Conservation (phyloP, 441 rosid species). For the Populus hybrid region DNA sequence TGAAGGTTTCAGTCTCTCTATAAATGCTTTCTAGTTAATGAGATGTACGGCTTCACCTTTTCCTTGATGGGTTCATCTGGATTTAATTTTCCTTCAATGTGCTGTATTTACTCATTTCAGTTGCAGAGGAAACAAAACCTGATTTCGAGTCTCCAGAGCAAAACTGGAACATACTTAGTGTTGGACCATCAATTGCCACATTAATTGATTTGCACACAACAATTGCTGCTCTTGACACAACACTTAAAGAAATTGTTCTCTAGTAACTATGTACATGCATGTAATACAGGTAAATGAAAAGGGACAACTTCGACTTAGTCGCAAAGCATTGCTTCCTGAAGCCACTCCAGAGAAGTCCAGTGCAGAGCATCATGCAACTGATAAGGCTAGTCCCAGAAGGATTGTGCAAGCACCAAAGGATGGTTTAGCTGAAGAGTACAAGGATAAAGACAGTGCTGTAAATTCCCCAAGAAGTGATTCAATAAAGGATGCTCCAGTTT, state of each 20-base stretch:
- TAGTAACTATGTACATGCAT: not conserved
- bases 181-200: not conserved
- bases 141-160: not conserved
- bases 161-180: not conserved
- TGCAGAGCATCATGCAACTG: conserved; percentile 34
- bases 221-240: not conserved
- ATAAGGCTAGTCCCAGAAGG: conserved; percentile 8
- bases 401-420: not conserved
- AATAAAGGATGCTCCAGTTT: conserved; percentile 35
- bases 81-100: not conserved
- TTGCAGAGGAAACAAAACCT: not conserved
- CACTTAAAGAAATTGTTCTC: not conserved
- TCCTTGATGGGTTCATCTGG: not conserved
- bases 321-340: conserved; percentile 80
- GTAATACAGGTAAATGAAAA: conserved; percentile 76
- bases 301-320: conserved; percentile 98
- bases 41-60: not conserved
- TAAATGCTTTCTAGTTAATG: not conserved
- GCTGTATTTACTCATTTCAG: not conserved
- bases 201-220: not conserved
- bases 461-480: conserved; percentile 39
- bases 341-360: conserved; percentile 42
- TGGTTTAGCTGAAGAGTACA: conserved; percentile 28
- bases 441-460: conserved; percentile 23
- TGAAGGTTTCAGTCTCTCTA: not conserved